These are phyloP conservation scores for Lichenothelia convexa DNA, from an alignment of 495 filamentous ascomycete species.

Conservation along the genomic window DNA sequence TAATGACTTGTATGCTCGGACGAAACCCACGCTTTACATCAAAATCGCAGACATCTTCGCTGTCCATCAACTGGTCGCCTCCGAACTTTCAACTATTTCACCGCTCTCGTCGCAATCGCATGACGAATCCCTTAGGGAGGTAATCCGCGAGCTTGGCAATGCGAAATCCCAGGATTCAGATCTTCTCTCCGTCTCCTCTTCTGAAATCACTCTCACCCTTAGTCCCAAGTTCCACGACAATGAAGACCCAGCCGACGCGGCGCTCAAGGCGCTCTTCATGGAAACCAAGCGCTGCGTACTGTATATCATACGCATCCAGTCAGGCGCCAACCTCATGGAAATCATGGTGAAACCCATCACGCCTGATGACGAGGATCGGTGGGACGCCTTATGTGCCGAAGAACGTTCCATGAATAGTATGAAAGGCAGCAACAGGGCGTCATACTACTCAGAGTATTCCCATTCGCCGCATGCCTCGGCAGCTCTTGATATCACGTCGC, in stretches of 20 bases:
- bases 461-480: slow-evolving; percentile 42
- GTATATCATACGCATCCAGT: slow-evolving; percentile 94
- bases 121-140: slow-evolving; percentile 80
- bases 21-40: slow-evolving; percentile 91
- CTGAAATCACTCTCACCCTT: slow-evolving; percentile 81
- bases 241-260: slow-evolving; percentile 69
- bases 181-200: slow-evolving; percentile 65
- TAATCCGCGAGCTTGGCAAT: slow-evolving; percentile 80
- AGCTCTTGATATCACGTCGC: slow-evolving; percentile 69
- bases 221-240: slow-evolving; percentile 80
- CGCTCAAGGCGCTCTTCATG: slow-evolving; percentile 83
- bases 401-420: slow-evolving; percentile 53
- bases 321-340: slow-evolving; percentile 78
- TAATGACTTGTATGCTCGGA: slow-evolving; percentile 90
- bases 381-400: slow-evolving; percentile 66
- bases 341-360: slow-evolving; percentile 83
- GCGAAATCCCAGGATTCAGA: slow-evolving; percentile 92
- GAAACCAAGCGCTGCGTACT: slow-evolving; percentile 94
- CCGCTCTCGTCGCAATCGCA: too few relatives aligned
- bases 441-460: slow-evolving; percentile 37
- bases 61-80: slow-evolving; percentile 72
- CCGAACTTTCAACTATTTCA: slow-evolving; percentile 58
- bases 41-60: slow-evolving; percentile 97
- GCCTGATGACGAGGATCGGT: slow-evolving; percentile 73
- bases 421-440: slow-evolving; percentile 31